Percentiles rank a stretch among this genome's conserved stretches.
These are phyloP conservation scores for Amanita rimosa DNA, from an alignment of 768 basidiomycete genomes.

Conservation along the genomic window DNA sequence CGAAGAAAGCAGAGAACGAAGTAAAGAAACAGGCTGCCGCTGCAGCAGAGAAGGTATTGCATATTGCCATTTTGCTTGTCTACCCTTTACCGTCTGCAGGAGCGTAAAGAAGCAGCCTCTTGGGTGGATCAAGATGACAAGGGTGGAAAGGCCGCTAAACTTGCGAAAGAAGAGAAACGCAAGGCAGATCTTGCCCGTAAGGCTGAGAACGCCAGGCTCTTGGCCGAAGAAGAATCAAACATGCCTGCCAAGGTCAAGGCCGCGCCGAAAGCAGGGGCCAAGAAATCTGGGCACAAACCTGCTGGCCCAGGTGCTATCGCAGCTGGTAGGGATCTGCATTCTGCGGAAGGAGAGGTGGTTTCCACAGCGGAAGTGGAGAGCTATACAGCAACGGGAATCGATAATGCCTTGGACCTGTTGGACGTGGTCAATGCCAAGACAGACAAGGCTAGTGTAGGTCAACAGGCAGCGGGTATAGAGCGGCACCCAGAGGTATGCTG, in stretches of 20 bases:
- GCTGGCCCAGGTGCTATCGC: conserved; percentile 82
- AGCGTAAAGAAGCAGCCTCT: conserved; percentile 53
- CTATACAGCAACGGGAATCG: conserved; percentile 77
- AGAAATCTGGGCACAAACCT: conserved; percentile 42
- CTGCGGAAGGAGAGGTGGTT: conserved; percentile 17
- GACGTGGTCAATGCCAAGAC: conserved; percentile 85
- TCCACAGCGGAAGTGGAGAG: conserved; percentile 39
- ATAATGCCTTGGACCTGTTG: conserved; percentile 81
- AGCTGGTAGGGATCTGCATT: conserved; percentile 45
- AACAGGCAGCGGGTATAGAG: conserved; percentile 79
- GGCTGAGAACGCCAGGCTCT: conserved; percentile 72
- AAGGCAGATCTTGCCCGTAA: conserved; percentile 76
- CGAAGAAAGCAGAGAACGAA: conserved; percentile 90
- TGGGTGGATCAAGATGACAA: conserved; percentile 61
- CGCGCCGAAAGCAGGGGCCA: conserved; percentile 45
- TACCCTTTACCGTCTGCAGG: conserved; percentile 28
- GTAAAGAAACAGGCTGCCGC: conserved; percentile 62
- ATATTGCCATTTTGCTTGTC: neutral
- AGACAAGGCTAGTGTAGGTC: conserved; percentile 87
- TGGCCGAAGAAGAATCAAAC: conserved; percentile 80
- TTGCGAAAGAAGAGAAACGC: conserved; percentile 73
- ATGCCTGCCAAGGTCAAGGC: conserved; percentile 47
- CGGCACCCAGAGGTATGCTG: conserved; percentile 84
- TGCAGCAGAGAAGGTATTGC: conserved; percentile 46
- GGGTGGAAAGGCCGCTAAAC: conserved; percentile 46